These are phyloP conservation scores for Talaromyces adpressus DNA, from an alignment of 495 filamentous ascomycete genomes.

Conservation along the genomic window DNA sequence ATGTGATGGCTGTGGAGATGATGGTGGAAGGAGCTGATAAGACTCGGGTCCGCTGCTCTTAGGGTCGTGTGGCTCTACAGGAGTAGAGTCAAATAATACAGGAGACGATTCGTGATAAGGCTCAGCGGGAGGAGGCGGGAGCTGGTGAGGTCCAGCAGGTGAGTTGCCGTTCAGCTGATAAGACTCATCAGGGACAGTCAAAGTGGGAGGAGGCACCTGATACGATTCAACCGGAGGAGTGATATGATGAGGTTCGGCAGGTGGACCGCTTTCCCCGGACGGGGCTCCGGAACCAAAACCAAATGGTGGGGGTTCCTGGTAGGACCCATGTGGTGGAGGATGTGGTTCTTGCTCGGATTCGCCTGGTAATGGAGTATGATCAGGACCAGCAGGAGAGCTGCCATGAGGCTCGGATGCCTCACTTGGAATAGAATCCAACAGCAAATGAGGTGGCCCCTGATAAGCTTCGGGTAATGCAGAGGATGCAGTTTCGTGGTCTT, in stretches of 20 bases:
- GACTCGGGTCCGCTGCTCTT: neutral
- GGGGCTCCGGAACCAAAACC: neutral
- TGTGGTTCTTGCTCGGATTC: neutral
- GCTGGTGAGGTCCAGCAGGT: neutral
- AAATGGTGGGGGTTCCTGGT: neutral
- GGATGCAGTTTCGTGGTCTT: neutral
- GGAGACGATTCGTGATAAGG: neutral
- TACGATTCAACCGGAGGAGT: neutral
- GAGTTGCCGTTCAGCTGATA: neutral
- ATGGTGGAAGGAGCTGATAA: neutral
- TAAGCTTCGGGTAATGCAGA: neutral
- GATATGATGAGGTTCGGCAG: neutral
- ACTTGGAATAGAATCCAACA: neutral
- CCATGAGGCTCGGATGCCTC: neutral
- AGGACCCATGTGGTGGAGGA: neutral
- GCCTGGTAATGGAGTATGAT: neutral
- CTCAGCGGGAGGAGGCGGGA: neutral
- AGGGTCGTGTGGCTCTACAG: neutral
- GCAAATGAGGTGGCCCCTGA: neutral
- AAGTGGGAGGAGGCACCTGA: neutral
- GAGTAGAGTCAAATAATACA: neutral
- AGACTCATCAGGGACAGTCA: neutral
- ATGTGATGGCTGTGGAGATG: neutral
- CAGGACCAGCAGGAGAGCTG: neutral
- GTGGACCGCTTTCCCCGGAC: neutral